Base-by-base conservation (phyloP, 1,284 basidiomycete species). In the Malassezia caprae region DNA sequence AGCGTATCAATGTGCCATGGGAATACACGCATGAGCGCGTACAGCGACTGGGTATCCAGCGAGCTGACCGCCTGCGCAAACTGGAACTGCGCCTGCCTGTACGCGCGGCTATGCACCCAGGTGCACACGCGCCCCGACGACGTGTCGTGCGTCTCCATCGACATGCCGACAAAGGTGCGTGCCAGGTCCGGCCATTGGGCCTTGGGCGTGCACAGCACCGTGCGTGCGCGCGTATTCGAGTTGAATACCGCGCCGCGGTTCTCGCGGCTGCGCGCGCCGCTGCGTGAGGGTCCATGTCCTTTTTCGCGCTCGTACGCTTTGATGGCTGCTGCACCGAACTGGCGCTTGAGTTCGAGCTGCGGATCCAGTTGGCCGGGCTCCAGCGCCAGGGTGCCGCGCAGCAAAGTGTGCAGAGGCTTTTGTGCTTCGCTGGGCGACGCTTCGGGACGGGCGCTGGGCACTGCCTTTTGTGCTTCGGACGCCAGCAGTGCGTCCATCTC, bases 1-100 rank as follows among this genome's bases (percentile, higher is more conserved):
- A 74, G 65, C 37, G 71, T 70, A 48, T 73, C 67, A 28, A 74
- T 65, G 45, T 74, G 72, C 60, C 69, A 74, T 2, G 72, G 71
- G 45, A 68, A 73, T 4, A 65, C 62, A 17, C 71, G 56, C 24
- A 68, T 45, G 3, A 74, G 58, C 2, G 64, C 67, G 53, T 65
- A 56, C 26, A 74, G 60, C 10, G 63, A 24, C 35, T 72, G 67
- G 4, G 68, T 63, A 23, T 73, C 71, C 53, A 63, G 64, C 11
- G 69, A 70, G 5, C 60, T 55, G 0, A 73, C 69, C 1, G 70
- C 70, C 51, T 70, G 68, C 17, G 72, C 57, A 53, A 74, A 74
- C 49, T 70, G 66, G 49, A 67, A 57, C 48, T 74, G 71, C 3
- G 68, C 67, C 48, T 69, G 62, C 27, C 59, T 55, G 45, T 74